phyloP scores from a whole-genome alignment of 2,329 filamentous ascomycete species.

The Pseudocercospora musae region DNA sequence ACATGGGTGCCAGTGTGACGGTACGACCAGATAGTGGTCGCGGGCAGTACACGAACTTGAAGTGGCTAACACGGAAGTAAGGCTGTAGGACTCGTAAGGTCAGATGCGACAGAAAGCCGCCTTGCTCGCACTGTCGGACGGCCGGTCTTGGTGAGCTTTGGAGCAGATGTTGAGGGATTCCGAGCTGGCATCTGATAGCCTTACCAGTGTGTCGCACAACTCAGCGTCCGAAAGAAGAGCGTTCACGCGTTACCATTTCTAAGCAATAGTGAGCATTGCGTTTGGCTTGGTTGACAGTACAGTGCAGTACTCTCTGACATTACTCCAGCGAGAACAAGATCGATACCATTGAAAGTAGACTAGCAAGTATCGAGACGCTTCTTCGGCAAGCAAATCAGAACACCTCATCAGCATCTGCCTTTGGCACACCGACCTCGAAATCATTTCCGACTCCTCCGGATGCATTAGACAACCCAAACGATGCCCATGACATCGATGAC shows the following conservation, averaged over 20 bases:
- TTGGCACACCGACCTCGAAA: neutral
- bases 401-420: neutral
- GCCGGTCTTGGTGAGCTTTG: neutral
- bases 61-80: neutral
- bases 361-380: constrained; percentile 1
- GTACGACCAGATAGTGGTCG: neutral
- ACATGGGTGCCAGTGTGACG: neutral
- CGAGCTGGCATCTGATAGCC: neutral
- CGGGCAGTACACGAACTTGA: neutral
- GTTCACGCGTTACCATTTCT: constrained; percentile 1
- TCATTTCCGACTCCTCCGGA: neutral
- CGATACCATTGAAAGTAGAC: constrained; percentile 1
- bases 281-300: neutral
- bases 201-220: neutral
- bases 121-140: constrained; percentile 4
- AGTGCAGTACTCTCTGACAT: neutral
- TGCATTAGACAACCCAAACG: neutral
- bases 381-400: neutral
- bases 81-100: neutral
- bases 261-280: neutral
- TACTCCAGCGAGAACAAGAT: constrained; percentile 2
- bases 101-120: constrained; percentile 1
- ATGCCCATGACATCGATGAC: neutral
- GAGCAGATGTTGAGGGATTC: neutral
- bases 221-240: constrained; percentile 3